Evolutionary conservation across 441 rosid species (phyloP).

Genomic region (Pelargonium australe): DNA sequence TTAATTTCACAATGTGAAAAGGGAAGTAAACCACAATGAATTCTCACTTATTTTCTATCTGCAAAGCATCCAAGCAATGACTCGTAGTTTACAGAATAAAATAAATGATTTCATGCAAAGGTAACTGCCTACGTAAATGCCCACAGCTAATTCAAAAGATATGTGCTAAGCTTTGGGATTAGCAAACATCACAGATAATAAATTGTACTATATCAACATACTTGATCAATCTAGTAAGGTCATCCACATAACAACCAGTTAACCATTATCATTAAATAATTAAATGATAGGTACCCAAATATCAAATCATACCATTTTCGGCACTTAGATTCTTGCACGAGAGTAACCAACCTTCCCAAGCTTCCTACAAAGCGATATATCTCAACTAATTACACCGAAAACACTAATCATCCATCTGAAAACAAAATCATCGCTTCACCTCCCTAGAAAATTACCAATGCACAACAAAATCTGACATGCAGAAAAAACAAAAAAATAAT

Average conservation of each 20-base stretch:
- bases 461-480: neutral
- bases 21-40: slow-evolving; percentile 5
- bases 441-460: neutral
- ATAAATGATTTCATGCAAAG: too few species aligned
- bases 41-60: neutral
- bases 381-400: neutral
- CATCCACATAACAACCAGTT: too few species aligned
- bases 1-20: neutral
- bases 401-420: neutral
- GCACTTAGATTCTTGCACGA: neutral
- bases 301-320: slow-evolving; percentile 1
- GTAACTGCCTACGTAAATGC: neutral
- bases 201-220: neutral
- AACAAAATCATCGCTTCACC: neutral
- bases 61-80: too few species aligned
- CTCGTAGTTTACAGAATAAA: too few species aligned
- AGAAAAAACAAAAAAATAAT: neutral
- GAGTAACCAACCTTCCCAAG: slow-evolving; percentile 4
- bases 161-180: neutral
- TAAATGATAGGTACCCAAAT: too few species aligned
- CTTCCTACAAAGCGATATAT: slow-evolving; percentile 1
- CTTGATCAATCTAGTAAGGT: neutral
- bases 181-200: neutral
- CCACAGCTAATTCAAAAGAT: neutral
- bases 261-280: too few species aligned